Percentiles rank a stretch among this genome's conserved stretches.
phyloP scores from a whole-genome alignment of 176 grass and related monocot genomes.

The Poa pratensis region DNA sequence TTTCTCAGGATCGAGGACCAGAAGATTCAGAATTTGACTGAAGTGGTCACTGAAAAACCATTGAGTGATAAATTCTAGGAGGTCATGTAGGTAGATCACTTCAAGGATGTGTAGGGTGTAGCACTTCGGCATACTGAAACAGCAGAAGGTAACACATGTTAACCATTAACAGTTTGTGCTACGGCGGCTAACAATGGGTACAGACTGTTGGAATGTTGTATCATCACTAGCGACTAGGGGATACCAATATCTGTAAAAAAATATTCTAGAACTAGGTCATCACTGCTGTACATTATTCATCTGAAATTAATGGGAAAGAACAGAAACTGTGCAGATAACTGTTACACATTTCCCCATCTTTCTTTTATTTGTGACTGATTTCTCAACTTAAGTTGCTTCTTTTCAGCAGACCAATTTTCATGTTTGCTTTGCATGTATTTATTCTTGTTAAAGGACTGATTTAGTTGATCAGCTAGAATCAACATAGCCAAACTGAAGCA shows the following conservation, averaged over 20 bases:
- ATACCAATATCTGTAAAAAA: not conserved
- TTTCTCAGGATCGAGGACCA: not conserved
- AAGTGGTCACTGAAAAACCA: not conserved
- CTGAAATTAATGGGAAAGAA: not conserved
- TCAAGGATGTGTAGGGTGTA: not conserved
- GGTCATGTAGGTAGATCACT: constrained; percentile 3
- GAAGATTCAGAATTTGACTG: not conserved
- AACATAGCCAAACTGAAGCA: constrained; percentile 7
- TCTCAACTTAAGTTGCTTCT: not conserved
- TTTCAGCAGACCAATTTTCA: too few species aligned
- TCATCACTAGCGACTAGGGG: not conserved
- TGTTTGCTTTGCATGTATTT: too few species aligned
- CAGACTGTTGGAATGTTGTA: constrained; percentile 5
- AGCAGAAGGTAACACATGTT: not conserved
- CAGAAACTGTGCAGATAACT: too few species aligned
- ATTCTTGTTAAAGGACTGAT: not conserved
- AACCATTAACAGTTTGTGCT: not conserved
- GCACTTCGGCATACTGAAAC: not conserved
- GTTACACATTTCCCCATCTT: not conserved
- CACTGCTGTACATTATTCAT: not conserved
- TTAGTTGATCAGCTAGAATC: not conserved
- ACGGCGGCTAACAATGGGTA: not conserved
- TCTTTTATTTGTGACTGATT: not conserved
- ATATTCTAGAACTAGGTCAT: not conserved
- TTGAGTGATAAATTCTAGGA: not conserved